phyloP scores from a whole-genome alignment of 116 monocot species.

The Iris pallida region DNA sequence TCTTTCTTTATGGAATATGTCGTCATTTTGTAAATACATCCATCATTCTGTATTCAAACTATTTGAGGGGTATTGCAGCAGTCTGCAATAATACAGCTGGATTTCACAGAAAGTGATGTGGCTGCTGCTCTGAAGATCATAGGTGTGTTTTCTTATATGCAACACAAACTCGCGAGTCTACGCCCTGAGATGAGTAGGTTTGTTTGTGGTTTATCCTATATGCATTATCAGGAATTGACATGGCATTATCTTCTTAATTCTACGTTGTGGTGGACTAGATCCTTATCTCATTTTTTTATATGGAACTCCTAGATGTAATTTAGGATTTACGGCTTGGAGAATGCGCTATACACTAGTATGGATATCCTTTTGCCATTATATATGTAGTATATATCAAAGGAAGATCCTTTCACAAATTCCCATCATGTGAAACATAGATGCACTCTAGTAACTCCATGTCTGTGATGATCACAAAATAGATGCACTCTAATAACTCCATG shows the following conservation, averaged over 20 bases:
- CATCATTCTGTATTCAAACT: constrained; percentile 51
- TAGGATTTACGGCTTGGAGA: constrained; percentile 94
- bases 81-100: constrained; percentile 1
- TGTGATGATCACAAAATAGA: too few species aligned
- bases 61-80: constrained; percentile 19
- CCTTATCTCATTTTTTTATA: constrained; percentile 74
- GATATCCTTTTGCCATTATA: too few species aligned
- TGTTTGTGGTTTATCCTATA: not conserved
- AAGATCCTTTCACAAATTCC: too few species aligned
- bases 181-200: not conserved
- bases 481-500: too few species aligned
- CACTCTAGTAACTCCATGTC: too few species aligned
- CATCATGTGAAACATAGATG: too few species aligned
- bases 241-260: not conserved
- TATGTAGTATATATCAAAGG: too few species aligned
- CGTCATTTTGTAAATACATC: constrained; percentile 86
- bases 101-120: constrained; percentile 57
- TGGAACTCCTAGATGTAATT: constrained; percentile 74
- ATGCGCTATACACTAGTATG: constrained; percentile 80
- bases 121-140: constrained; percentile 41
- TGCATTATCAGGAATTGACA: not conserved
- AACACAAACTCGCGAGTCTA: not conserved
- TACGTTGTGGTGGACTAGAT: constrained; percentile 65
- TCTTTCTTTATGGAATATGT: too few species aligned
- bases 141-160: constrained; percentile 30